Conservation (phyloP, 2,329 filamentous ascomycete species). For the Periconia digitata region DNA sequence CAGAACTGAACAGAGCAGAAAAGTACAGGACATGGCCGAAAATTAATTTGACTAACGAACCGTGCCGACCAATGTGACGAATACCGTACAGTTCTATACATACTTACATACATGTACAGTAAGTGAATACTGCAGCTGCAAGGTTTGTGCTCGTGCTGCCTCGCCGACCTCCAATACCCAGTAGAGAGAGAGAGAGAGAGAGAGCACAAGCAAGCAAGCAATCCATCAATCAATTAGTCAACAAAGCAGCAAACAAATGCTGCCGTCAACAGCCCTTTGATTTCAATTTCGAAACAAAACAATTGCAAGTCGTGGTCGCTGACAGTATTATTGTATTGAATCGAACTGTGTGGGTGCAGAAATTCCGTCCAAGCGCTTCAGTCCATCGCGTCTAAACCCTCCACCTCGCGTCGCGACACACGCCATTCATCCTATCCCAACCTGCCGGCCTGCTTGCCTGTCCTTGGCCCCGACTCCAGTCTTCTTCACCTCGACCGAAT, state of each 20-base stretch:
- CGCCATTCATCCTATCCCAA: background rate
- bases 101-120: no score
- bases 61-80: background rate
- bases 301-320: no score
- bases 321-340: no score
- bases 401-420: slow-evolving; percentile 1
- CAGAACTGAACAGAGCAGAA: background rate
- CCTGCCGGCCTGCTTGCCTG: no score
- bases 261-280: no score
- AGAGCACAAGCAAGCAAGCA: no score
- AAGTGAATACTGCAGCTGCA: background rate
- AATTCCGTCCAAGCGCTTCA: slow-evolving; percentile 28
- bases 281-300: no score
- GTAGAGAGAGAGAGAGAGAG: no score
- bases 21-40: background rate
- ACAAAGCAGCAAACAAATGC: background rate
- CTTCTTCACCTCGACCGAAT: slow-evolving; percentile 4
- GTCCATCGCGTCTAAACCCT: slow-evolving; percentile 19
- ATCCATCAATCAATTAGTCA: no score
- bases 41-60: no score
- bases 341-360: no score
- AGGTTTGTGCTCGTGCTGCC: slow-evolving; percentile 29
- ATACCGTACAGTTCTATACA: background rate
- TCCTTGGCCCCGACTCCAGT: slow-evolving; percentile 5
- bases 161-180: slow-evolving; percentile 10